Evolutionary conservation across 2,329 filamentous ascomycete species (phyloP), one percentile per base, ranked within the genome.

Genomic region (Fusarium acutatum): DNA sequence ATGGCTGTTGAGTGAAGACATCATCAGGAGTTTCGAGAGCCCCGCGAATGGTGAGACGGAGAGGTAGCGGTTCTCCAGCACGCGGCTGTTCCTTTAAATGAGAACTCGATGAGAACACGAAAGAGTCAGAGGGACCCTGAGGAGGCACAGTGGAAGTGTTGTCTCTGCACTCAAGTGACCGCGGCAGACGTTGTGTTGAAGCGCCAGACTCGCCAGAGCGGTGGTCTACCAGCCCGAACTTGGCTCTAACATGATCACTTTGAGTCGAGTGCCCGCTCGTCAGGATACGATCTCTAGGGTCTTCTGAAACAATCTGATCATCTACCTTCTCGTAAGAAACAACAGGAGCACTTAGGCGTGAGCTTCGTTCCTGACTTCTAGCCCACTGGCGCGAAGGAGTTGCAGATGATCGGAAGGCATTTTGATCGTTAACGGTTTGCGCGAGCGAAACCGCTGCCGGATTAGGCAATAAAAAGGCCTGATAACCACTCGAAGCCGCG

Each of bases 401-500:
- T n/a, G 2, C 7, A n/a, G 44, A 4, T n/a, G 5, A 9, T 5
- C 0, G 22, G 17, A 18, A 50, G 8, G 2, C 43, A 15, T 28
- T 28, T 22, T 7, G 43, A 46, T 28, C 43, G 7, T 22, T 3
- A 22, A 18, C 9, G 6, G 4, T 15, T 15, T 46, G 26, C 13
- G 18, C 28, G 18, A 46, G 28, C 8, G 43, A 22, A 22, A 28
- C 18, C 5, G 3, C 26, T 15, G 43, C 28, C 26, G 26, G 26
- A 28, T 20, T 28, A 7, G 43, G 18, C 18, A 6, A 9, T 22
- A 46, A 22, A 28, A 9, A 46, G 18, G 30, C 11, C 11, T 32
- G 46, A 0, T 5, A 15, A 9, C 15, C 11, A 8, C 15, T 6
- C 4, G 28, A 32, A 5, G 28, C 15, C 11, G 0, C 3, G 22